Base-by-base conservation (phyloP, 2,329 filamentous ascomycete genomes). In the Cordyceps cateniannulata region DNA sequence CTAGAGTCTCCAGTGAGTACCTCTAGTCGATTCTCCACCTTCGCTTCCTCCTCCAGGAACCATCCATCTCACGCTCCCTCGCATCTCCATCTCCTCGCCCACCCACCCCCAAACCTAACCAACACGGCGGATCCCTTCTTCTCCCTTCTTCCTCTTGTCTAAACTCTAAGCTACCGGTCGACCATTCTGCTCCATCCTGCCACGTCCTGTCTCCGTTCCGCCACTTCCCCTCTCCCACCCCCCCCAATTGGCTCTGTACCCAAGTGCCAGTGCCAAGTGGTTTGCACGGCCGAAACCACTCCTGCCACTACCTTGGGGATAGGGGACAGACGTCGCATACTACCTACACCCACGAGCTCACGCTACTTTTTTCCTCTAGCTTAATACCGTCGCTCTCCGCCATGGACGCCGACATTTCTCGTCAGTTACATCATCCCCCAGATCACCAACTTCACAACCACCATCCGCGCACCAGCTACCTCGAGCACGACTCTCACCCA, bases 401-500 rank as follows among this genome's bases (percentile, higher is more conserved):
- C 57, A 59, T 59, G 57, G 49, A 53, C 22, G 42, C 47, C 12
- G 48, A 29, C 49, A 25, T 47, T 32, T 24, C 57, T 59, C 57
- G 25, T 29, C 57, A 59, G 57, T 59, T 59, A 47, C 57, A 59
- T 59, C 57, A 52, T 47, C 47, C 35, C 25, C 35, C 35, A 24
- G 47, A 52, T 10, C 49, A 59, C 24, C 57, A 47, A 27, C 57
- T 45, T 32, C 48, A 29, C 32, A 59, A 59, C 57, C 47, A 59
- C 40, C 47, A 51, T 7, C 45, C 45, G 24, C 47, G 14, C 40
- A 45, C 47, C 57, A 59, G 48, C 57, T 45, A 59, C 38, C 40
- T 45, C 49, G 32, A 50, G 12, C 47, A 50, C 32, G 45, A 44
- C 22, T 12, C 57, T 16, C 49, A 27, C 2, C 40, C 35, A 14